Evolutionary conservation across 352 stramenopile species (phyloP).

Genomic region (Globisporangium paddicum): DNA sequence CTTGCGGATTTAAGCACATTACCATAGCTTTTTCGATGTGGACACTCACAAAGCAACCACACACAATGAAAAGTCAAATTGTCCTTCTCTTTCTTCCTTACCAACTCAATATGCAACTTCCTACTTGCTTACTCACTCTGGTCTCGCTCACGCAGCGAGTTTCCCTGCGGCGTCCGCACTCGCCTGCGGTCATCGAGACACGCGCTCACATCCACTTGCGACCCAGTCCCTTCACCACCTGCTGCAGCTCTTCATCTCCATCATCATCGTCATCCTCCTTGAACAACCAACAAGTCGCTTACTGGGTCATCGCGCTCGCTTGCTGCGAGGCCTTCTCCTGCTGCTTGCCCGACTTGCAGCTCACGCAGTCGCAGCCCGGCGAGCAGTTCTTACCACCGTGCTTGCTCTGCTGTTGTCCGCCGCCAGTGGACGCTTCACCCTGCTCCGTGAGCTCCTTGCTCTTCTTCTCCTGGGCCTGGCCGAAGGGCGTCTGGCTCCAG

Average conservation of each 20-base stretch:
- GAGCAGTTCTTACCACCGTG: not conserved
- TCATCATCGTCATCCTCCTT: not conserved
- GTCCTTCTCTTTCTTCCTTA: not conserved
- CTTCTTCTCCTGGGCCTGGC: constrained; percentile 60
- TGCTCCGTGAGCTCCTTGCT: constrained; percentile 46
- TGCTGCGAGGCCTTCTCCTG: not conserved
- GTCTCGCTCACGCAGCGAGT: not conserved
- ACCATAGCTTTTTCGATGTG: too few relatives aligned
- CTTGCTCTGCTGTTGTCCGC: not conserved
- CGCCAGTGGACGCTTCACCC: constrained; percentile 12
- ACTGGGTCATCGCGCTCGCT: not conserved
- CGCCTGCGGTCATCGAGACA: not conserved
- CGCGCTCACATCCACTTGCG: not conserved
- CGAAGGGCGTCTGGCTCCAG: constrained; percentile 71
- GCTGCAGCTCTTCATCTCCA: too few relatives aligned
- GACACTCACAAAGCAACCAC: too few relatives aligned
- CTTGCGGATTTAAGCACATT: too few relatives aligned
- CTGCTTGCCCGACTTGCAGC: not conserved
- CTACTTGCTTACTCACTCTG: not conserved
- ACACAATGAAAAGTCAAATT: not conserved
- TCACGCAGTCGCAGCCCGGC: not conserved
- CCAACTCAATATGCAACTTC: not conserved
- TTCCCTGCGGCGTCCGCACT: not conserved
- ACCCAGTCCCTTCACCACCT: not conserved
- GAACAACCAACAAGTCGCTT: not conserved